Base-by-base conservation (phyloP, 1,139 yeast species). In the Debaryomyces subglobosus region DNA sequence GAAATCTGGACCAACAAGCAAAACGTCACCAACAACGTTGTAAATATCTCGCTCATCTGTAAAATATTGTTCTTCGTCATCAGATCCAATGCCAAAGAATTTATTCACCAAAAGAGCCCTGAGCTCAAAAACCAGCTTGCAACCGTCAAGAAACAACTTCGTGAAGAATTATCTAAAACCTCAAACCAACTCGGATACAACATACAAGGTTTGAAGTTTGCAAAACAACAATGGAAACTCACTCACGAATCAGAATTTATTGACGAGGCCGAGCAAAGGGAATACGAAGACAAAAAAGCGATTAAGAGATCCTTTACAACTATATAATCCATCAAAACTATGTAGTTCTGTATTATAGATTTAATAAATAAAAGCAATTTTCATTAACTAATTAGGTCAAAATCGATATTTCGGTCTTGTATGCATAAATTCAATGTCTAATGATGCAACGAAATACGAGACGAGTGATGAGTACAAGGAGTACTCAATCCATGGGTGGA, bases 101-200 rank as follows among this genome's bases (percentile, higher is more conserved):
- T 87, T 58, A 77, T 84, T 23, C 74, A 80, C 49, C 88, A 86
- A 65, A 83, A 77, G 54, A 89, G 86, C 60, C 82, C 82, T 35
- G 63, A 62, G n/a, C 71, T 86, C 54, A 83, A 84, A 60, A 72
- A 71, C 52, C 89, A 85, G 57, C 72, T 87, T 48, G 67, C 75
- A n/a, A 71, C 69, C 39, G 86, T 86, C 27, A 86, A 83, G 61
- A 62, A 66, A 15, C 83, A 82, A 56, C 65, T 87, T 48, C 74
- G 92, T 50, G 58, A 53, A 0, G 81, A 83, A 44, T 72, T 94
- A 50, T 69, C 72, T 43, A 58, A 64, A 4, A 82, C 83, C 18
- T 74, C 81, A 24, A 74, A 78, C 47, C 84, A 81, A 51, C 74
- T 94, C 48, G 98, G 97, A n/a, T 86, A 81, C 71, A 95, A 95